These are phyloP conservation scores for Populus hybrid DNA, from an alignment of 441 rosid genomes.

Conservation along the genomic window DNA sequence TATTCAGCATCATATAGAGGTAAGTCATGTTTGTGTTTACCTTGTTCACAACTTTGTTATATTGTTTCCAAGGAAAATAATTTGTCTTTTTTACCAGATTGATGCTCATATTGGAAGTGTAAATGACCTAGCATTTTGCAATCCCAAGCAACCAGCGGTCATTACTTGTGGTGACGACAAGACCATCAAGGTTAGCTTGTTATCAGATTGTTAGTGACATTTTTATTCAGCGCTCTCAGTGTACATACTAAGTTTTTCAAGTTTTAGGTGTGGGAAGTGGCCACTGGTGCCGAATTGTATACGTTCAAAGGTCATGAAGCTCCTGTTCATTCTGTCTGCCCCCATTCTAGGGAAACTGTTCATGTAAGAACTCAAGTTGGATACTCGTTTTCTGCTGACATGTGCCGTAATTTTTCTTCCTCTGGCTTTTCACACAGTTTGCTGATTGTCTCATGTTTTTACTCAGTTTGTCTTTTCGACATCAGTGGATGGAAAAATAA, in stretches of 20 bases:
- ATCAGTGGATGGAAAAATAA: constrained; percentile 57
- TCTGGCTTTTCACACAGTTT: neutral
- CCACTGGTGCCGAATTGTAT: constrained; percentile 37
- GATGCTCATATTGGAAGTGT: constrained; percentile 58
- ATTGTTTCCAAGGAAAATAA: neutral
- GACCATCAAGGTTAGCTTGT: constrained; percentile 44
- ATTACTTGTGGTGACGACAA: constrained; percentile 69
- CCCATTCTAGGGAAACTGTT: constrained; percentile 47
- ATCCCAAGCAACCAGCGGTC: constrained; percentile 31
- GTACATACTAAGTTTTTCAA: constrained; percentile 3
- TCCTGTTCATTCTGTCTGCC: constrained; percentile 56
- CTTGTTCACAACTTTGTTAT: neutral
- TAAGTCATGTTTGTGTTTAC: constrained; percentile 24
- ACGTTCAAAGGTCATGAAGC: constrained; percentile 59
- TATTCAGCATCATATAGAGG: constrained; percentile 68
- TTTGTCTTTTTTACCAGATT: constrained; percentile 28
- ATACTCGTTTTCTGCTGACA: neutral
- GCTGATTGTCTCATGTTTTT: neutral
- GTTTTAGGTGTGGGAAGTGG: constrained; percentile 52
- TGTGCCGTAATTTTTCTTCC: neutral
- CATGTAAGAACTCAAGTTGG: constrained; percentile 33
- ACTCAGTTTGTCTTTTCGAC: constrained; percentile 55
- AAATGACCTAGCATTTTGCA: constrained; percentile 55
- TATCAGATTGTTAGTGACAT: neutral
- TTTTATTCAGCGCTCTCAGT: neutral